phyloP scores from a whole-genome alignment of 2,329 filamentous ascomycete genomes.

The Colletotrichum sansevieriae region DNA sequence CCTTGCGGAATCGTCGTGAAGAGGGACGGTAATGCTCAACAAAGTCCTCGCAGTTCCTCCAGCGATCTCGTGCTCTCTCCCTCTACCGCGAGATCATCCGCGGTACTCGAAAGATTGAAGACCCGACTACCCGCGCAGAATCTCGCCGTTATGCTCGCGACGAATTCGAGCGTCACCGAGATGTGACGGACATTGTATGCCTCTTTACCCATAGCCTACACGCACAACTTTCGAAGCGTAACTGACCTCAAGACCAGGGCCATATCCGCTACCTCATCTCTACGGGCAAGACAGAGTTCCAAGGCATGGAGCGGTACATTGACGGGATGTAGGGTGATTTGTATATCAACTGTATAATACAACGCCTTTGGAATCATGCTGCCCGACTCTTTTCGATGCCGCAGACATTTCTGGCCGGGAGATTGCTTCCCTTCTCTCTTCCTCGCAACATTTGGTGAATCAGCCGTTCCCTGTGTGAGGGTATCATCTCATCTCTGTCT shows the following conservation, averaged over 20 bases:
- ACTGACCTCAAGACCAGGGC: conserved; percentile 51
- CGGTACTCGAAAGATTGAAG: conserved; percentile 64
- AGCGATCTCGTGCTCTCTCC: conserved; percentile 66
- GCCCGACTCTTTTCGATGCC: background rate
- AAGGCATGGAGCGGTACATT: conserved; percentile 71
- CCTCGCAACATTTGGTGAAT: background rate
- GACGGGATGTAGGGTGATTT: conserved; percentile 54
- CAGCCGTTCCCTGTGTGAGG: background rate
- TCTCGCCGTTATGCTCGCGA: conserved; percentile 68
- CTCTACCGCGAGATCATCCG: conserved; percentile 72
- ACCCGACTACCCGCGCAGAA: conserved; percentile 66
- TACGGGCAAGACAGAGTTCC: conserved; percentile 75
- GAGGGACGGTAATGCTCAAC: no score
- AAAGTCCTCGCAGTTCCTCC: conserved; percentile 64
- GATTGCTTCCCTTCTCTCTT: conserved; percentile 1
- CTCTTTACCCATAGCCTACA: conserved; percentile 40
- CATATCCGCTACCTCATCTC: conserved; percentile 75
- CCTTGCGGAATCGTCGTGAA: no score
- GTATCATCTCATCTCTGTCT: background rate
- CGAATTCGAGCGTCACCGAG: conserved; percentile 71
- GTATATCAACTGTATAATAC: conserved; percentile 28
- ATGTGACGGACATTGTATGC: conserved; percentile 67
- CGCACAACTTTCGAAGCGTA: no score
- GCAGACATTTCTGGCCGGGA: no score
- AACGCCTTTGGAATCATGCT: background rate